phyloP scores from a whole-genome alignment of 73 alveolate species.

The Symbiodinium pilosum region DNA sequence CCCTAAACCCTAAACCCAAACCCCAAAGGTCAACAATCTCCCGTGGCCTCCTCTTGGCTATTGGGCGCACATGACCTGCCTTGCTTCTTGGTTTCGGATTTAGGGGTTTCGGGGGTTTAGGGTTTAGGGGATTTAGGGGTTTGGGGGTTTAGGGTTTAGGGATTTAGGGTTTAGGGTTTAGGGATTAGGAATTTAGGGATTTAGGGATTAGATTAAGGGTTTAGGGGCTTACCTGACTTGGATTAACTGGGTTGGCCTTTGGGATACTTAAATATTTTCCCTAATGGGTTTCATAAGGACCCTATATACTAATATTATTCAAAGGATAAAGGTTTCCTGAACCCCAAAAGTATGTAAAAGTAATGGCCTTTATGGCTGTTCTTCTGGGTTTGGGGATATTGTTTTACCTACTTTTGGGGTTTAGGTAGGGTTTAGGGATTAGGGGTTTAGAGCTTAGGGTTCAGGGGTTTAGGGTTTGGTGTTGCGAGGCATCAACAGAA shows the following conservation, averaged over 20 bases:
- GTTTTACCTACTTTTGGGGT: too few species aligned
- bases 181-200: not conserved
- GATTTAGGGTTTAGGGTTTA: not conserved
- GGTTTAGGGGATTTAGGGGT: not conserved
- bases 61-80: slow-evolving; percentile 95
- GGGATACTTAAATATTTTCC: too few species aligned
- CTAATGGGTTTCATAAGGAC: too few species aligned
- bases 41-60: slow-evolving; percentile 80
- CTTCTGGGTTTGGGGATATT: too few species aligned
- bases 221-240: too few species aligned
- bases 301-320: too few species aligned
- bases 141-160: not conserved
- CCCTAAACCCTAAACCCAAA: not conserved
- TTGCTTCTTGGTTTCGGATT: not conserved
- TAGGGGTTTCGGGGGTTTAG: not conserved
- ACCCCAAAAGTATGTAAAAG: too few species aligned
- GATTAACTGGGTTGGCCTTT: too few species aligned
- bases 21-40: slow-evolving; percentile 30
- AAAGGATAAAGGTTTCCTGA: too few species aligned
- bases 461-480: not conserved
- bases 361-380: too few species aligned
- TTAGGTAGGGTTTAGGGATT: not conserved
- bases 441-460: not conserved
- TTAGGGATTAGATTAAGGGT: not conserved
- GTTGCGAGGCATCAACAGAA: too few species aligned